phyloP scores from a whole-genome alignment of 371 early-diverging fungal species.

The Rhizopus stolonifer region DNA sequence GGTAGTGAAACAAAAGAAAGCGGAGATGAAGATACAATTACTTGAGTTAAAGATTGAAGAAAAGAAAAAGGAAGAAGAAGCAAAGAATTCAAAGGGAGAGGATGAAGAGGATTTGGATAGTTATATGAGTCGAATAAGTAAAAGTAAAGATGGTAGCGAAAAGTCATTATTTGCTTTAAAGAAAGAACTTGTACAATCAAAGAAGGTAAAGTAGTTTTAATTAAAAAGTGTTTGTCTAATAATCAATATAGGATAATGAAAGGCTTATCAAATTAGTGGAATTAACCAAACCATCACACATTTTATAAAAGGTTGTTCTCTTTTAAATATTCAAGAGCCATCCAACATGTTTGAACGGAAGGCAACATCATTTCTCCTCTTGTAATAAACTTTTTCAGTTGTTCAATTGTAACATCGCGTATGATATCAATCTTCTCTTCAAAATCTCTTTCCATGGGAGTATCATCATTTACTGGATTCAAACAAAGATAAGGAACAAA shows the following conservation, averaged over 20 bases:
- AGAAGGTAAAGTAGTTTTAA: constrained; percentile 36
- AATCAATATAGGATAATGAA: constrained; percentile 47
- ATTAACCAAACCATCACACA: constrained; percentile 49
- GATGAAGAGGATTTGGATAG: constrained; percentile 66
- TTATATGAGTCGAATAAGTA: constrained; percentile 46
- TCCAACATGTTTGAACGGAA: constrained; percentile 52
- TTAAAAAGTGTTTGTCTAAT: background rate
- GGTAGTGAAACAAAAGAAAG: constrained; percentile 36
- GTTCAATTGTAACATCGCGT: constrained; percentile 33
- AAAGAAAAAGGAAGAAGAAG: constrained; percentile 27
- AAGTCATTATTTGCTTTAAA: constrained; percentile 46
- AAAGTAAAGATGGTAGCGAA: constrained; percentile 24
- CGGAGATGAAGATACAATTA: constrained; percentile 23
- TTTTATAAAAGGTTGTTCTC: constrained; percentile 24
- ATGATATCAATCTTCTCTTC: constrained; percentile 56
- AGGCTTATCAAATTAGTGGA: constrained; percentile 56
- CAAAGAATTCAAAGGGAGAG: constrained; percentile 28
- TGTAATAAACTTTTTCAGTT: constrained; percentile 44
- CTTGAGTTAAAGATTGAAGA: constrained; percentile 36
- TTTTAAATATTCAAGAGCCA: constrained; percentile 47
- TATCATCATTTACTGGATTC: constrained; percentile 50
- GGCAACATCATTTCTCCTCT: constrained; percentile 52
- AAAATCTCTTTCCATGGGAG: constrained; percentile 51
- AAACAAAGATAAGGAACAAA: constrained; percentile 65
- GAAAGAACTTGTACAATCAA: constrained; percentile 46